Evolutionary conservation across 2,329 filamentous ascomycete species (phyloP).

Genomic region (Colletotrichum paranaense): DNA sequence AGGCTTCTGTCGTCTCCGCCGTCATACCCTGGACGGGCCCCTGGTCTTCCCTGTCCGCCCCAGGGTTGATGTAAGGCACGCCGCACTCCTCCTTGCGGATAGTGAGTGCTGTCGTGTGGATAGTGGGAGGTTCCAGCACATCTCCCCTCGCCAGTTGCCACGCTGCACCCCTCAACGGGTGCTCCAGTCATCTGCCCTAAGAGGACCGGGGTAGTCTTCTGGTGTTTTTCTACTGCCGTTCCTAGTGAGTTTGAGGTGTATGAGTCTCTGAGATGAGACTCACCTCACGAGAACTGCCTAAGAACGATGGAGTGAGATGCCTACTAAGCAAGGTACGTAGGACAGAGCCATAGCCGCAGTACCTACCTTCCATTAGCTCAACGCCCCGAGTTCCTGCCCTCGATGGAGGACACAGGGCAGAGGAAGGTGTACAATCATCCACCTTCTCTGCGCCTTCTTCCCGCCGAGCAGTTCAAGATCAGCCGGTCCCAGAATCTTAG

Average conservation of each 20-base stretch:
- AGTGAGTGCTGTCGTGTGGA: background rate
- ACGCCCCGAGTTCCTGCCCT: background rate
- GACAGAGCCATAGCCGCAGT: background rate
- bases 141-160: background rate
- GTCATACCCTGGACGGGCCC: slow-evolving; percentile 13
- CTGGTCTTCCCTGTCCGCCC: slow-evolving; percentile 6
- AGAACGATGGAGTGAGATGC: background rate
- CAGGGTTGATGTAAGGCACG: background rate
- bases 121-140: background rate
- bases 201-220: slow-evolving; percentile 4
- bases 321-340: too few relatives aligned
- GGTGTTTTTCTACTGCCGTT: slow-evolving; percentile 19
- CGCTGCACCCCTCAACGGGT: background rate
- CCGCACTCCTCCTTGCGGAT: too few relatives aligned
- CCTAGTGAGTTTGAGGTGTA: background rate
- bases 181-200: background rate
- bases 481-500: background rate
- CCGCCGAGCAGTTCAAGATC: slow-evolving; percentile 11
- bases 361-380: too few relatives aligned
- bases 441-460: background rate
- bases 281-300: background rate
- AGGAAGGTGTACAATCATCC: background rate
- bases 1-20: slow-evolving; percentile 34
- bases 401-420: too few relatives aligned
- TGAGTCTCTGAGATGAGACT: background rate